Evolutionary conservation across 345 rosid genomes (phyloP).

Genomic region (Salix koriyanagi): DNA sequence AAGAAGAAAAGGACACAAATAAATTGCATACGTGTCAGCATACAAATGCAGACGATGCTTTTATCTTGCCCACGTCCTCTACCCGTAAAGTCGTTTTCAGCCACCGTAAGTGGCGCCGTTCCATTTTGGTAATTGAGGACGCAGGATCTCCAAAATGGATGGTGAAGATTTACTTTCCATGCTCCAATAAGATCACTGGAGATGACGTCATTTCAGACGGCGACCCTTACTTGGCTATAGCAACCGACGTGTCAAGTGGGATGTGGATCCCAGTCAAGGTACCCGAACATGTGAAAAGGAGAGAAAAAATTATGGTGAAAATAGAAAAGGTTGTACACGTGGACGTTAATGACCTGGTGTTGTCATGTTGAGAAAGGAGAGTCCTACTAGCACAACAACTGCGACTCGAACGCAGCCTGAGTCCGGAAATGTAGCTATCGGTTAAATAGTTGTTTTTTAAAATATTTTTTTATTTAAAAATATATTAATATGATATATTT

Average conservation of each 20-base stretch:
- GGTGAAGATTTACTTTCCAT: constrained; percentile 16
- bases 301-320: not conserved
- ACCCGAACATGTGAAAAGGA: constrained; percentile 8
- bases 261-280: not conserved
- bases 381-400: not conserved
- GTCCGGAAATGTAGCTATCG: no score
- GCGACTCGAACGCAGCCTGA: not conserved
- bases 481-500: no score
- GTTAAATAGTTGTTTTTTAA: no score
- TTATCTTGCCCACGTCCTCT: not conserved
- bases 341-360: constrained; percentile 1
- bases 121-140: not conserved
- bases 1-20: no score
- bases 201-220: constrained; percentile 29
- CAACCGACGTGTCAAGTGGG: constrained; percentile 10
- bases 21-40: no score
- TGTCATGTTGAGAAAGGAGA: not conserved
- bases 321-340: not conserved
- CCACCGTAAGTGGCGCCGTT: not conserved
- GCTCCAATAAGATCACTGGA: not conserved
- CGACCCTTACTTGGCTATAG: constrained; percentile 15
- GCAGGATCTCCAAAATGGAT: constrained; percentile 13
- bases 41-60: no score
- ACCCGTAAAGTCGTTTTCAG: not conserved
- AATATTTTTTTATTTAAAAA: no score